Conservation (phyloP, 2,329 filamentous ascomycete genomes). For the Neonectria hederae region DNA sequence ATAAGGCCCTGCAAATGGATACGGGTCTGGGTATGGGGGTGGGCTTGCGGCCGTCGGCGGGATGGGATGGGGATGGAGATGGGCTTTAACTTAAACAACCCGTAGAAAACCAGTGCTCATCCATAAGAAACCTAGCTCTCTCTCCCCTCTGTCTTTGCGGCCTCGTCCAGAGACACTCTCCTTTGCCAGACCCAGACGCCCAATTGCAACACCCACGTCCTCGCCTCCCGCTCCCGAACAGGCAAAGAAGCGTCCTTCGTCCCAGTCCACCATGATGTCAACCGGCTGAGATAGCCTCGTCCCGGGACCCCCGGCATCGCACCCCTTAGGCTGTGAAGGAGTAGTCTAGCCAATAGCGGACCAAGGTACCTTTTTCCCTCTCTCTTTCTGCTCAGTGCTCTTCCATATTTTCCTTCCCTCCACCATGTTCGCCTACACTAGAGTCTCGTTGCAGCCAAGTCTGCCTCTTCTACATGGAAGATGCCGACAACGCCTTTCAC, state of each 20-base stretch:
- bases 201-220: slow-evolving; percentile 6
- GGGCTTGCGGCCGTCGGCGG: slow-evolving; percentile 2
- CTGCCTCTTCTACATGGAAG: not conserved
- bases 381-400: not conserved
- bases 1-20: not conserved
- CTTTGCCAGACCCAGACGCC: slow-evolving; percentile 12
- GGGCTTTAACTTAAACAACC: slow-evolving; percentile 12
- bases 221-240: not conserved
- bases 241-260: not conserved
- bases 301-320: slow-evolving; percentile 37
- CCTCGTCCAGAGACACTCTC: slow-evolving; percentile 21
- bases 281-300: slow-evolving; percentile 10
- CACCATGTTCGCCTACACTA: not conserved
- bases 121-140: slow-evolving; percentile 3
- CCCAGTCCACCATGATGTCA: slow-evolving; percentile 30
- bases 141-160: not conserved
- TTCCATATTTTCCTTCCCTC: not conserved
- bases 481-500: not conserved
- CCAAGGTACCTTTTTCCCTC: not conserved
- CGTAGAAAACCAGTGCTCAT: not conserved
- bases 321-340: slow-evolving; percentile 13
- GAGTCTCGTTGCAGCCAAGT: not conserved
- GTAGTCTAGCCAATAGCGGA: slow-evolving; percentile 3
- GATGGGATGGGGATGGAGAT: slow-evolving; percentile 13
- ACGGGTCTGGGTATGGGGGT: slow-evolving; percentile 5